These are phyloP conservation scores for Candida albicans DNA, from an alignment of 1,139 yeast genomes.

Conservation along the genomic window DNA sequence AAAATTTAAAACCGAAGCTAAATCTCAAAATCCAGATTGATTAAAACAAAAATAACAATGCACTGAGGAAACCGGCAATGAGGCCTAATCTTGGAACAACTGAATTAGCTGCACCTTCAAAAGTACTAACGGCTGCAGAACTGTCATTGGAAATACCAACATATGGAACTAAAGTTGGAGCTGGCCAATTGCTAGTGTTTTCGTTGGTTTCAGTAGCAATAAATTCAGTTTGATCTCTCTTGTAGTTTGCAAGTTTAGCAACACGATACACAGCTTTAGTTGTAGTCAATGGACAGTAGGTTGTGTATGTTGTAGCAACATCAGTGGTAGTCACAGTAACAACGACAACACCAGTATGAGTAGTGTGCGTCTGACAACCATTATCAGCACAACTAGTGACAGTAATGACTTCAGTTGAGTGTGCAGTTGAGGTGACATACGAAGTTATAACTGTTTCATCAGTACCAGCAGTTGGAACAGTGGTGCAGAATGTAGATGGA, in stretches of 20 bases:
- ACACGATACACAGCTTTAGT: neutral
- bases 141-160: neutral
- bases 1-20: neutral
- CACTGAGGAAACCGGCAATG: neutral
- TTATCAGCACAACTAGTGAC: slow-evolving; percentile 20
- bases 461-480: slow-evolving; percentile 3
- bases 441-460: slow-evolving; percentile 6
- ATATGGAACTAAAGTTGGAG: slow-evolving; percentile 1
- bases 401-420: slow-evolving; percentile 18
- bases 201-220: neutral
- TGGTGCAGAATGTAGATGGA: slow-evolving; percentile 1
- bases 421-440: slow-evolving; percentile 7
- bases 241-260: neutral
- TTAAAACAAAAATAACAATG: slow-evolving; percentile 3
- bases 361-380: slow-evolving; percentile 19
- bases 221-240: neutral
- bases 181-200: neutral
- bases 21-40: neutral
- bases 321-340: slow-evolving; percentile 14
- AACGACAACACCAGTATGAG: slow-evolving; percentile 26
- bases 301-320: slow-evolving; percentile 23
- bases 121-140: neutral
- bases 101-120: slow-evolving; percentile 1
- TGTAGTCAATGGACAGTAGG: slow-evolving; percentile 19
- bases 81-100: slow-evolving; percentile 1